These are phyloP conservation scores for Neoascochyta sp. DNA, from an alignment of 2,329 filamentous ascomycete species.

Conservation along the genomic window DNA sequence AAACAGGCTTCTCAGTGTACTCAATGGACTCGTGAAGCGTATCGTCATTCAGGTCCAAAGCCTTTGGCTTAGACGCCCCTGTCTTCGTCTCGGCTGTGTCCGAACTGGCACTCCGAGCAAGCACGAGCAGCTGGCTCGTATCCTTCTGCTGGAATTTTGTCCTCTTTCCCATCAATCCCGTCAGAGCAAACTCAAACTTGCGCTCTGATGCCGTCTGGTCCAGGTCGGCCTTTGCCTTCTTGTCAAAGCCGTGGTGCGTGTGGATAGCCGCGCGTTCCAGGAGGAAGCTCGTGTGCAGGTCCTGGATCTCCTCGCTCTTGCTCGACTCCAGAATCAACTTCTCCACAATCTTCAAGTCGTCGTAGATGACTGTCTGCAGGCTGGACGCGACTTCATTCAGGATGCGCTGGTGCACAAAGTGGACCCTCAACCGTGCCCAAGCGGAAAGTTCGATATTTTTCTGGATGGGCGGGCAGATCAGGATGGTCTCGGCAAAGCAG, in stretches of 20 bases:
- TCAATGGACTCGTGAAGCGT: slow-evolving; percentile 84
- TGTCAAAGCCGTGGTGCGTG: slow-evolving; percentile 78
- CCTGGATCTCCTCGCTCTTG: slow-evolving; percentile 16
- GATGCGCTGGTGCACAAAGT: slow-evolving; percentile 68
- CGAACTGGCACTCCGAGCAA: slow-evolving; percentile 67
- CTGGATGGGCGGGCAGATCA: slow-evolving; percentile 49
- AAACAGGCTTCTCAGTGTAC: slow-evolving; percentile 59
- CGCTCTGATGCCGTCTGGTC: slow-evolving; percentile 62
- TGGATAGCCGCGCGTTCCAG: slow-evolving; percentile 80
- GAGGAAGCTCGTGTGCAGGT: slow-evolving; percentile 59
- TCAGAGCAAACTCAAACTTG: slow-evolving; percentile 77
- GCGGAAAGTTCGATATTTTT: slow-evolving; percentile 46
- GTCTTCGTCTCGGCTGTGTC: slow-evolving; percentile 11
- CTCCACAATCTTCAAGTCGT: slow-evolving; percentile 56
- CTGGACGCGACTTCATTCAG: slow-evolving; percentile 60
- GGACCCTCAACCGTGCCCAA: slow-evolving; percentile 67
- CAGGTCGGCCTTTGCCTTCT: slow-evolving; percentile 68
- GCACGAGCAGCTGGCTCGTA: slow-evolving; percentile 82
- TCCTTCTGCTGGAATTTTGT: slow-evolving; percentile 77
- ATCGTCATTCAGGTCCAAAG: slow-evolving; percentile 82
- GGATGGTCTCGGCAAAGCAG: slow-evolving; percentile 63
- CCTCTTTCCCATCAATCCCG: slow-evolving; percentile 79
- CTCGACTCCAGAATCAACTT: slow-evolving; percentile 33
- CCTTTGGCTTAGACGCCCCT: slow-evolving; percentile 54
- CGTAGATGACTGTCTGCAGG: slow-evolving; percentile 59